Conservation (phyloP, 2,329 filamentous ascomycete species). For the Penicillium sp. region DNA sequence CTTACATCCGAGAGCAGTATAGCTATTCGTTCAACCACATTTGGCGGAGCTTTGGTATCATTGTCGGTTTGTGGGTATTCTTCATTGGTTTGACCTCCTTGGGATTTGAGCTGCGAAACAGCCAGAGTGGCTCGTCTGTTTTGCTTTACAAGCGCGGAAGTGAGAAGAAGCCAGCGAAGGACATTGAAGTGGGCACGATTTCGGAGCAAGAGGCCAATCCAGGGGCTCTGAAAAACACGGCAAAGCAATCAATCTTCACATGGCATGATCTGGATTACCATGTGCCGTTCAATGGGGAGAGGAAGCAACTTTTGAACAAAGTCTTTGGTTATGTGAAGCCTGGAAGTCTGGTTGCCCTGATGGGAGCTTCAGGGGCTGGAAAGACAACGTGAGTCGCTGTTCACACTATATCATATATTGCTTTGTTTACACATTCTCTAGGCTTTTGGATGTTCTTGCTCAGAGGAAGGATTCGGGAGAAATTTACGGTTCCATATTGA, state of each 20-base stretch:
- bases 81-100: conserved; percentile 75
- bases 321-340: conserved; percentile 73
- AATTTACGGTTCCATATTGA: conserved; percentile 45
- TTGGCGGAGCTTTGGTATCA: conserved; percentile 76
- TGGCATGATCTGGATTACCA: conserved; percentile 81
- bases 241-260: conserved; percentile 70
- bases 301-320: conserved; percentile 57
- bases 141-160: conserved; percentile 38
- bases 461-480: conserved; percentile 48
- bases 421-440: conserved; percentile 6
- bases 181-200: not conserved
- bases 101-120: conserved; percentile 65
- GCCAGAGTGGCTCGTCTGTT: conserved; percentile 33
- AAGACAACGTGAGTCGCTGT: conserved; percentile 43
- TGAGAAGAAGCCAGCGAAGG: conserved; percentile 20
- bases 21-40: conserved; percentile 58
- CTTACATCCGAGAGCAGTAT: conserved; percentile 58
- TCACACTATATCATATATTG: not conserved
- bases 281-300: conserved; percentile 50
- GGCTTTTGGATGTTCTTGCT: conserved; percentile 48
- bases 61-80: conserved; percentile 70
- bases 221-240: conserved; percentile 51
- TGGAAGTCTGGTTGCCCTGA: conserved; percentile 73
- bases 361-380: conserved; percentile 78
- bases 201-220: not conserved